Evolutionary conservation across 169 alveolate genomes (phyloP).

Genomic region (Plasmodium fragile): DNA sequence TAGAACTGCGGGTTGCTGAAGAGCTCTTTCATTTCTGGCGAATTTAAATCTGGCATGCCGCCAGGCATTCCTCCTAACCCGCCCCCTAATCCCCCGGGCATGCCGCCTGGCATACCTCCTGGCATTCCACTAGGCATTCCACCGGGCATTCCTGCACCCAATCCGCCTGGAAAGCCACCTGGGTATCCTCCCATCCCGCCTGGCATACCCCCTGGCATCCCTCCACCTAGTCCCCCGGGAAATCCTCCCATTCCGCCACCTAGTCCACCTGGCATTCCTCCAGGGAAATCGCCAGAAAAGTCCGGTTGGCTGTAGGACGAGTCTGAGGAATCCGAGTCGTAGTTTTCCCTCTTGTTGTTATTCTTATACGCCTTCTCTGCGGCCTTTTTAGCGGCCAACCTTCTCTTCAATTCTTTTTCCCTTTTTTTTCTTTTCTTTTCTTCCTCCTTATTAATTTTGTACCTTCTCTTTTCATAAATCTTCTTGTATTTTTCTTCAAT

Average conservation of each 20-base stretch:
- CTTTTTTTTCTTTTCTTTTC: constrained; percentile 77
- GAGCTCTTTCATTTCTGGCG: constrained; percentile 73
- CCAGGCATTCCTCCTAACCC: constrained; percentile 77
- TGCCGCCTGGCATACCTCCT: neutral
- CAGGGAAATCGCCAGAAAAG: constrained; percentile 78
- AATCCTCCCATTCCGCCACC: constrained; percentile 81
- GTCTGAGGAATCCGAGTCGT: constrained; percentile 51
- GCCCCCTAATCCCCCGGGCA: constrained; percentile 76
- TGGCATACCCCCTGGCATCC: constrained; percentile 81
- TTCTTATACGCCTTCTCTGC: constrained; percentile 79
- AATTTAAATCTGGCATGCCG: constrained; percentile 81
- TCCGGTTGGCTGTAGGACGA: constrained; percentile 68
- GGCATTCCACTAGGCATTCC: neutral
- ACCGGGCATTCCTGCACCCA: neutral
- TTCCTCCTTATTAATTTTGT: constrained; percentile 77
- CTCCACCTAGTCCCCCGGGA: constrained; percentile 83
- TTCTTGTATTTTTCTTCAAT: constrained; percentile 83
- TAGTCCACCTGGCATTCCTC: constrained; percentile 80
- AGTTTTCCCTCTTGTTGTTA: constrained; percentile 68
- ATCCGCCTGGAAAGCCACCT: too few species aligned
- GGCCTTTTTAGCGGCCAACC: constrained; percentile 76
- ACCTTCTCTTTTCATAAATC: constrained; percentile 80
- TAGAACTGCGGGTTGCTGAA: constrained; percentile 57
- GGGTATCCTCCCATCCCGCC: constrained; percentile 74
- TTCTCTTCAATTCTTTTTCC: constrained; percentile 76